Base-by-base conservation (phyloP, 495 filamentous ascomycete species). In the Lasiosphaeria miniovina region DNA sequence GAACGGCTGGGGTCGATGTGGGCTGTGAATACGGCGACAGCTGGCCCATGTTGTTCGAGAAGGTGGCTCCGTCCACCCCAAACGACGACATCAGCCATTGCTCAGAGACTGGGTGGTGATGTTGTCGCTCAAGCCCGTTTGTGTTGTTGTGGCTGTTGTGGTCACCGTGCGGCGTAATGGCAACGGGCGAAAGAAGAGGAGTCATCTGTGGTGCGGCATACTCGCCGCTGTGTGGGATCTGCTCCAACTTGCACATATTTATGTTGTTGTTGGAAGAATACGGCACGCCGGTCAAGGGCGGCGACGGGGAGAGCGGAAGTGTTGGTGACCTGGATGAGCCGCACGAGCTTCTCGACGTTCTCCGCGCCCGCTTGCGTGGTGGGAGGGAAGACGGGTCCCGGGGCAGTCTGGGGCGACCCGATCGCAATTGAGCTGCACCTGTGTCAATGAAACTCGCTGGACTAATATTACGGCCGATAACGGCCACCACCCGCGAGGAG, bases 401-500 rank as follows among this genome's bases (percentile, higher is more conserved):
- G 14, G 49, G 59, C 3, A 64, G 35, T 34, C 62, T 57, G 14
- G 65, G 65, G n/a, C 65, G 62, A 6, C 65, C 65, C 10, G 65
- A 64, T n/a, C 65, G 59, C 2, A 64, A 54, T 38, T 64, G 65
- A 15, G 65, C 65, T 67, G 31, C 3, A 12, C 1, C 10, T 34
- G 43, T 33, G 43, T 60, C 33, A 36, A 46, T n/a, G 8, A 46
- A 46, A n/a, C 8, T n/a, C 43, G 6, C 15, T n/a, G 8, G 15
- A n/a, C 43, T n/a, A 14, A 11, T 46, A 9, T 2, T 2, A 5
- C 12, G 43, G 15, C 43, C 43, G 12, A 11, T 1, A 46, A 46
- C 15, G 43, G 11, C 43, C 38, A 41, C 38, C 38, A 41, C 7
- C 32, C 41, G 51, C 10, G 38, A 24, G 2, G 4, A 0, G 40